phyloP scores from a whole-genome alignment of 2,329 filamentous ascomycete genomes.

The Fusarium caatingaense region DNA sequence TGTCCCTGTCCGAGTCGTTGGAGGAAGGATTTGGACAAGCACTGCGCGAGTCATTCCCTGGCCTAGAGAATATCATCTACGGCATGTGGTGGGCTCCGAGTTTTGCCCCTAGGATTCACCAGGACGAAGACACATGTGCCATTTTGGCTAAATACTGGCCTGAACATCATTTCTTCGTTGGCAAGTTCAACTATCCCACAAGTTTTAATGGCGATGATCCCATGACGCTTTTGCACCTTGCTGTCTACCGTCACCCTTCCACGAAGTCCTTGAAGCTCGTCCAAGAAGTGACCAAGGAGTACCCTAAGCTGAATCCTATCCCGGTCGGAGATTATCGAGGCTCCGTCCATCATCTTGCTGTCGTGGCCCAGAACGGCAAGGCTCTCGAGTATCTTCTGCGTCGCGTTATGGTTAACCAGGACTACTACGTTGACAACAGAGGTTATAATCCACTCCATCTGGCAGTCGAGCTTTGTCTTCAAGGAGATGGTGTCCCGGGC shows the following conservation, averaged over 20 bases:
- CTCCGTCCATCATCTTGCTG: slow-evolving; percentile 13
- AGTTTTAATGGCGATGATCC: too few relatives aligned
- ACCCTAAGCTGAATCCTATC: not conserved
- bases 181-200: too few relatives aligned
- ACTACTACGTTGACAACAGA: not conserved
- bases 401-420: not conserved
- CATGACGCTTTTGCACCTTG: not conserved
- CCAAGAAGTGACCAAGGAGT: not conserved
- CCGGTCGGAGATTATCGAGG: not conserved
- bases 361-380: not conserved
- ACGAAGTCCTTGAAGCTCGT: accelerated
- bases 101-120: not conserved
- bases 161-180: not conserved
- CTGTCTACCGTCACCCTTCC: not conserved
- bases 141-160: not conserved
- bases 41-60: not conserved
- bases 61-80: not conserved
- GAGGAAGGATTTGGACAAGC: not conserved
- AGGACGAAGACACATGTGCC: not conserved
- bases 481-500: not conserved
- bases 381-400: not conserved
- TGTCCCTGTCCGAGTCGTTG: not conserved
- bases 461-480: not conserved
- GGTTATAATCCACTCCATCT: slow-evolving; percentile 13
- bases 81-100: not conserved